phyloP scores from a whole-genome alignment of 352 stramenopile species.

The Phytophthora rubi region DNA sequence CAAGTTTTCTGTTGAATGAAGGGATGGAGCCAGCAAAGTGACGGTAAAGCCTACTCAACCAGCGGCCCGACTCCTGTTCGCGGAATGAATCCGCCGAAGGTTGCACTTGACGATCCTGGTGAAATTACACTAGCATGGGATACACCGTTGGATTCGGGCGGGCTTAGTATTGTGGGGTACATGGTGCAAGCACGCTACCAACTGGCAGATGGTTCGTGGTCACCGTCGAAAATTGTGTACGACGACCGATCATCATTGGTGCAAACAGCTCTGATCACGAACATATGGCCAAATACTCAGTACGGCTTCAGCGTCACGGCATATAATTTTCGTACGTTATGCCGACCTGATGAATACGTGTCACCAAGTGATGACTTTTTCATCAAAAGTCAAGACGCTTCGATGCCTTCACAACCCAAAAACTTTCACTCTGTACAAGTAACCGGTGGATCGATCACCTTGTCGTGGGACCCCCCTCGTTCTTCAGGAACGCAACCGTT shows the following conservation, averaged over 20 bases:
- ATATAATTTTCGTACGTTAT: conserved; percentile 58
- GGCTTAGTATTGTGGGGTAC: conserved; percentile 55
- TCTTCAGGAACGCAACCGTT: conserved; percentile 42
- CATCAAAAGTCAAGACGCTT: conserved; percentile 43
- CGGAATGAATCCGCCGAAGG: conserved; percentile 32
- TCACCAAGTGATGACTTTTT: conserved; percentile 40
- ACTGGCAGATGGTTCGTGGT: conserved; percentile 44
- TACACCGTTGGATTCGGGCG: conserved; percentile 48
- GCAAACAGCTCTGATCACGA: conserved; percentile 32
- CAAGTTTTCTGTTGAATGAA: conserved; percentile 24
- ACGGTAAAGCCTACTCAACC: conserved; percentile 37
- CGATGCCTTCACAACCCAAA: conserved; percentile 51
- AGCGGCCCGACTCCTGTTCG: conserved; percentile 35
- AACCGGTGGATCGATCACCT: conserved; percentile 48
- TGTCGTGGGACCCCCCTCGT: conserved; percentile 53
- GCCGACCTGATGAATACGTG: conserved; percentile 34
- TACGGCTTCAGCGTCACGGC: conserved; percentile 57
- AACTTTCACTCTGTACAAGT: conserved; percentile 29
- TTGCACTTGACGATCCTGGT: conserved; percentile 50
- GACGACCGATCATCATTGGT: conserved; percentile 37
- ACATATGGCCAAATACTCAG: conserved; percentile 43
- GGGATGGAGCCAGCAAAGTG: conserved; percentile 42
- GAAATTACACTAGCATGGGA: conserved; percentile 53
- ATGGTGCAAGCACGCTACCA: conserved; percentile 33
- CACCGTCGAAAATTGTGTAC: conserved; percentile 38